Base-by-base conservation (phyloP, 164 flowering plant genomes). In the Tetracentron sinense region DNA sequence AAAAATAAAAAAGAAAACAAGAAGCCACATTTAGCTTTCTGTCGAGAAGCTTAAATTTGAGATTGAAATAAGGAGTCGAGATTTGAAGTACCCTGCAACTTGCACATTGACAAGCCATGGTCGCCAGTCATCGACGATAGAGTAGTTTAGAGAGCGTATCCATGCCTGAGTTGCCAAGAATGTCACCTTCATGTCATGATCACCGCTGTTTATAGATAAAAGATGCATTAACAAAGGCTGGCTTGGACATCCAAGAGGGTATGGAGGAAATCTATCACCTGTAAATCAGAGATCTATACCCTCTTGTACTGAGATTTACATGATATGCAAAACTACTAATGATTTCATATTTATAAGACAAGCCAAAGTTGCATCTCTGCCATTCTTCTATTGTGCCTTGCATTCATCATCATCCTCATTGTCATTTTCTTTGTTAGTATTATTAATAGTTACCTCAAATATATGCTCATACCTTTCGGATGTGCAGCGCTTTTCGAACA, bases 61-160 rank as follows among this genome's bases (percentile, higher is more conserved):
- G 28, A 21, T 25, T 11, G 14, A n/a, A 35, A 20, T 17, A 31
- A 6, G 1, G 6, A 10, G 35, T 28, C 28, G 47, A 23, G 4
- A 21, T 20, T 6, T 1, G 6, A 67, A 71, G 30, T 29, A 75
- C 78, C 78, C 78, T 16, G 69, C 72, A 57, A 75, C 48, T 56
- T 75, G 78, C 27, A 60, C 72, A 56, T 71, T 69, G 6, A 70
- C 66, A 49, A 58, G 61, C 78, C 78, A 71, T 57, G 78, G 66
- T 15, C 72, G 58, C 78, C 78, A 75, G 7, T 62, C 53, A 54
- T 71, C 72, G 6, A 53, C 52, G 16, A 66, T 26, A 2, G 68
- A 44, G 5, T 61, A 58, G 28, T 69, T 68, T 5, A 74, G 55
- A 14, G 42, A 38, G 31, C 42, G 60, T 14, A 74, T 65, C 77